A percentile compares a stretch with the other conserved stretches of the same genome.
phyloP scores from a whole-genome alignment of 192 early-diverging fungal genomes.

The Entrophospora sp. region DNA sequence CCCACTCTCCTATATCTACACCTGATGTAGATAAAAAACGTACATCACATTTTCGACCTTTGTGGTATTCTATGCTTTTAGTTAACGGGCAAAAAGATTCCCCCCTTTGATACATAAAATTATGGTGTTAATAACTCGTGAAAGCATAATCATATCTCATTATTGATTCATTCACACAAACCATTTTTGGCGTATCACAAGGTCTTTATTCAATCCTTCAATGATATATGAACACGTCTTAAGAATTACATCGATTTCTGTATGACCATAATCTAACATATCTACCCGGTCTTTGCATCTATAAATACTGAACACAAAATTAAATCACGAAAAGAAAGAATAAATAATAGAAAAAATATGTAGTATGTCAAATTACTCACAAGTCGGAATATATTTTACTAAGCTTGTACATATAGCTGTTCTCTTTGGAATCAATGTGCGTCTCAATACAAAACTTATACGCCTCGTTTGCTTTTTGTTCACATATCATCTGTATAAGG shows the following conservation, averaged over 20 bases:
- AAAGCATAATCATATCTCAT: conserved; percentile 11
- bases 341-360: conserved; percentile 11
- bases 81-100: conserved; percentile 18
- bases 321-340: conserved; percentile 19
- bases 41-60: conserved; percentile 19
- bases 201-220: conserved; percentile 5
- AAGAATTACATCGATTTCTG: conserved; percentile 20
- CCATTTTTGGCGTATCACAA: conserved; percentile 19
- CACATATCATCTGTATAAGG: conserved; percentile 11
- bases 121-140: conserved; percentile 8
- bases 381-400: conserved; percentile 21
- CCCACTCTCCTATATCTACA: conserved; percentile 20
- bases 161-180: conserved; percentile 14
- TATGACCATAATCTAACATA: conserved; percentile 10
- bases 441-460: conserved; percentile 13
- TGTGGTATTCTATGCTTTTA: conserved; percentile 6
- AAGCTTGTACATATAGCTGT: conserved; percentile 16
- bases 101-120: conserved; percentile 13
- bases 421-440: conserved; percentile 5
- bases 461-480: conserved; percentile 3
- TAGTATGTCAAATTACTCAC: conserved; percentile 17
- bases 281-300: conserved; percentile 7
- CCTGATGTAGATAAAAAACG: conserved; percentile 11
- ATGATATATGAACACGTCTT: conserved; percentile 22
- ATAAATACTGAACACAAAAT: conserved; percentile 12